A percentile compares a stretch with the other conserved stretches of the same genome.
phyloP scores from a whole-genome alignment of 805 yeast genomes.

The Candida yuanshanica region DNA sequence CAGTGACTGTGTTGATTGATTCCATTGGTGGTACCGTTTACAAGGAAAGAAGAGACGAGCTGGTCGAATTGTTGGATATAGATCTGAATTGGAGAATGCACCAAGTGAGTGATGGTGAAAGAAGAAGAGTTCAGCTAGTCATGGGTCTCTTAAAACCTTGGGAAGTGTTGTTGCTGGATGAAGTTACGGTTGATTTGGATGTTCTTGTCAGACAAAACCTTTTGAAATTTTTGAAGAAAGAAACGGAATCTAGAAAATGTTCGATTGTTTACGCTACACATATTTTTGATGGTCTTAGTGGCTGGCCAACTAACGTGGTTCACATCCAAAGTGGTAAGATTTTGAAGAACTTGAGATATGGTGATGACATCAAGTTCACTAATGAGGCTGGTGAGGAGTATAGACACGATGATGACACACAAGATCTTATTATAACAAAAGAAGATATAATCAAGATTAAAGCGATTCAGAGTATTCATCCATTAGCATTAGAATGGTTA shows the following conservation, averaged over 20 bases:
- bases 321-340: conserved; percentile 72
- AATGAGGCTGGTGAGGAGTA: background rate
- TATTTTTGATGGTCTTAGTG: conserved; percentile 89
- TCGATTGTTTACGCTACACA: conserved; percentile 92
- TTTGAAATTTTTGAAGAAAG: conserved; percentile 63
- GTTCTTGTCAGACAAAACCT: conserved; percentile 81
- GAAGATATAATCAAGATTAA: conserved; percentile 29
- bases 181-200: conserved; percentile 94
- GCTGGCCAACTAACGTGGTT: conserved; percentile 81
- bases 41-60: conserved; percentile 68
- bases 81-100: conserved; percentile 92
- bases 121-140: conserved; percentile 87
- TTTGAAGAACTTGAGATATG: conserved; percentile 29
- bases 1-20: conserved; percentile 70
- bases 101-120: conserved; percentile 87
- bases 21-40: conserved; percentile 76
- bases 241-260: conserved; percentile 63
- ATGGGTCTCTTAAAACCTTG: conserved; percentile 94
- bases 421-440: conserved; percentile 14
- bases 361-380: conserved; percentile 28
- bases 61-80: conserved; percentile 75
- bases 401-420: conserved; percentile 19
- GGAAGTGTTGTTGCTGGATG: conserved; percentile 83
- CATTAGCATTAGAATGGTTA: conserved; percentile 69
- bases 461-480: conserved; percentile 55